phyloP scores from a whole-genome alignment of 306 rosid species.

The Casuarina equisetifolia region DNA sequence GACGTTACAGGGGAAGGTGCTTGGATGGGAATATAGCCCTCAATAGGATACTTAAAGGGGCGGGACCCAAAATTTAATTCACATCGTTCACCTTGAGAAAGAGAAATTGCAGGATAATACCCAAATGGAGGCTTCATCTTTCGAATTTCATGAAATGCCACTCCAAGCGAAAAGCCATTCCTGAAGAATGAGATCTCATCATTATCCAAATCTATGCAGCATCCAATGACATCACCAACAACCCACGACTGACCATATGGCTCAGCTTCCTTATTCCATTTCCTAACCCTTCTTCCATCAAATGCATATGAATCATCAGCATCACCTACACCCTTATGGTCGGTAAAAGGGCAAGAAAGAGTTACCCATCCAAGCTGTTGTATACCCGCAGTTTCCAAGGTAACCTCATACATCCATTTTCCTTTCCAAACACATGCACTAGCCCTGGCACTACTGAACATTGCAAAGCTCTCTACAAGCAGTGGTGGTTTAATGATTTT shows the following conservation, averaged over 20 bases:
- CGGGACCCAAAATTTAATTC: slow-evolving; percentile 83
- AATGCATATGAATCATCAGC: slow-evolving; percentile 95
- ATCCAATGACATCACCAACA: slow-evolving; percentile 94
- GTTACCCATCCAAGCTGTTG: slow-evolving; percentile 99
- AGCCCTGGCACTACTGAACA: slow-evolving; percentile 95
- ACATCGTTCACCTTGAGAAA: slow-evolving; percentile 90
- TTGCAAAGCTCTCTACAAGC: slow-evolving; percentile 79
- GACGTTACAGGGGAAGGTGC: slow-evolving; percentile 52
- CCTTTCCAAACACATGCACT: slow-evolving; percentile 84
- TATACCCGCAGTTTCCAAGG: slow-evolving; percentile 89
- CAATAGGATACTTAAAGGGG: slow-evolving; percentile 84
- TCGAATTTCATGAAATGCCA: slow-evolving; percentile 83
- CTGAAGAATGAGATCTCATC: slow-evolving; percentile 81
- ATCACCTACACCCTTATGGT: slow-evolving; percentile 94
- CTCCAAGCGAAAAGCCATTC: slow-evolving; percentile 87
- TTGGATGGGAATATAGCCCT: slow-evolving; percentile 84
- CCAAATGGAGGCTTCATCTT: slow-evolving; percentile 82
- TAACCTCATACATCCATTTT: slow-evolving; percentile 98
- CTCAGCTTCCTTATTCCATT: slow-evolving; percentile 89
- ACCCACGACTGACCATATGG: slow-evolving; percentile 93
- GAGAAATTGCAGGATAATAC: slow-evolving; percentile 92
- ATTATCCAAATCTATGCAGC: slow-evolving; percentile 88
- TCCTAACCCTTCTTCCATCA: slow-evolving; percentile 88
- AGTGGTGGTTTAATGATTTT: slow-evolving; percentile 56
- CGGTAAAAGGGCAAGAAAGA: slow-evolving; percentile 82